Percentiles rank a stretch among this genome's conserved stretches.
phyloP scores from a whole-genome alignment of 2,329 filamentous ascomycete species.

The Rhynchosporium secalis region DNA sequence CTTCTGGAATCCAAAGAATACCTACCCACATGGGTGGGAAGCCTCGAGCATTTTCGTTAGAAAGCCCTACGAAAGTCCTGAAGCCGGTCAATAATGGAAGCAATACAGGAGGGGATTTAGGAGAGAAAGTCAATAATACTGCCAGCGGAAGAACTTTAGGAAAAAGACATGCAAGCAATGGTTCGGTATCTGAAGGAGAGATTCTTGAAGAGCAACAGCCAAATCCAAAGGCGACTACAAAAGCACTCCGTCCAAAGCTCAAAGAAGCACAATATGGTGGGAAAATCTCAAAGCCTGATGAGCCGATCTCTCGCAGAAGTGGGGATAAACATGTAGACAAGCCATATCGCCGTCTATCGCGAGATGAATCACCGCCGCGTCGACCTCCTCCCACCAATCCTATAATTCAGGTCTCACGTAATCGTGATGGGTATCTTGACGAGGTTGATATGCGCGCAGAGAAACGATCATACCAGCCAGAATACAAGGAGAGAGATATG shows the following conservation, averaged over 20 bases:
- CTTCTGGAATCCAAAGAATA: conserved; percentile 17
- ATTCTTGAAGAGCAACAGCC: conserved; percentile 36
- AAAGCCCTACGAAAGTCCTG: conserved; percentile 28
- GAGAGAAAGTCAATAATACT: conserved; percentile 18
- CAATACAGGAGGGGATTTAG: conserved; percentile 20
- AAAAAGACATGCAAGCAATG: conserved; percentile 29
- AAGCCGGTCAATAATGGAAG: conserved; percentile 17
- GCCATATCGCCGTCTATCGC: conserved; percentile 6
- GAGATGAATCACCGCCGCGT: conserved; percentile 28
- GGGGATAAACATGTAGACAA: conserved; percentile 22
- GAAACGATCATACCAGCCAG: conserved; percentile 18
- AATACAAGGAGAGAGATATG: conserved; percentile 29
- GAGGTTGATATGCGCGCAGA: conserved; percentile 28
- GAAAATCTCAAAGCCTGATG: conserved; percentile 24
- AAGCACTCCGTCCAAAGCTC: conserved; percentile 23
- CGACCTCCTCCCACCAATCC: conserved; percentile 24
- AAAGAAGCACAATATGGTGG: conserved; percentile 25
- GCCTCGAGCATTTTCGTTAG: conserved; percentile 30
- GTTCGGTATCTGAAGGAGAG: conserved; percentile 39
- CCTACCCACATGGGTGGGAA: conserved; percentile 17
- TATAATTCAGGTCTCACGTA: conserved; percentile 21
- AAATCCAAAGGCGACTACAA: conserved; percentile 21
- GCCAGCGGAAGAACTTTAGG: conserved; percentile 18
- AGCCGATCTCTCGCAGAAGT: conserved; percentile 22
- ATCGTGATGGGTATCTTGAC: conserved; percentile 30